Conservation (phyloP, 2,329 filamentous ascomycete species). For the Mollisia scopiformis region DNA sequence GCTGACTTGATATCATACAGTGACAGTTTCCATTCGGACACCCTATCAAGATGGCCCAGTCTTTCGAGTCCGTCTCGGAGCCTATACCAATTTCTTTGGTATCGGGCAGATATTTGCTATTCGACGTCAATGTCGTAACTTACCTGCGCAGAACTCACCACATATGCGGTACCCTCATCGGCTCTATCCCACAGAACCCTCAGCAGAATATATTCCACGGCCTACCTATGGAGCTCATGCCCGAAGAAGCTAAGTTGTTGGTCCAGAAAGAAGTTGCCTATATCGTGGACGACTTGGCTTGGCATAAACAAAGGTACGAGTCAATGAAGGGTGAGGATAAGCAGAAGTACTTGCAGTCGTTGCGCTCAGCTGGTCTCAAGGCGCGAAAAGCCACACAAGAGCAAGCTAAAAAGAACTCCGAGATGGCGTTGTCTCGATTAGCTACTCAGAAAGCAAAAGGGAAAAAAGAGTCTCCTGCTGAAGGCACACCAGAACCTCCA, state of each 20-base stretch:
- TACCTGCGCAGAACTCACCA: conserved; percentile 78
- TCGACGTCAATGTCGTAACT: conserved; percentile 80
- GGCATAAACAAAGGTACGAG: conserved; percentile 68
- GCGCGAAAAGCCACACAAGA: conserved; percentile 43
- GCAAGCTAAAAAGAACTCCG: conserved; percentile 26
- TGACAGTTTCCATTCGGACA: background rate
- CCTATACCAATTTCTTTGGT: conserved; percentile 81
- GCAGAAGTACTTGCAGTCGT: conserved; percentile 65
- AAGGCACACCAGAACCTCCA: background rate
- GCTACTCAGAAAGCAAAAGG: conserved; percentile 27
- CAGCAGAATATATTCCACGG: conserved; percentile 95
- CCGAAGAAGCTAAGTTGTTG: conserved; percentile 84
- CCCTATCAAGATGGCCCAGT: conserved; percentile 20
- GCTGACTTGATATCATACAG: conserved; percentile 2
- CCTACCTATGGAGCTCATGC: conserved; percentile 84
- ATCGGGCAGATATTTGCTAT: conserved; percentile 82
- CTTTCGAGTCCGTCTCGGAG: conserved; percentile 39
- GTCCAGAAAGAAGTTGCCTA: conserved; percentile 77
- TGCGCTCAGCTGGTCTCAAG: conserved; percentile 46
- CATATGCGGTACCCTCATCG: conserved; percentile 84
- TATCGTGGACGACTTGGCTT: conserved; percentile 76
- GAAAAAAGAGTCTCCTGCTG: background rate
- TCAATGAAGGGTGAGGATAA: conserved; percentile 60
- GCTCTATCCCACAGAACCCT: conserved; percentile 87
- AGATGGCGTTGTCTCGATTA: conserved; percentile 31